Base-by-base conservation (phyloP, 2,329 filamentous ascomycete species). In the Neonectria coccinea region DNA sequence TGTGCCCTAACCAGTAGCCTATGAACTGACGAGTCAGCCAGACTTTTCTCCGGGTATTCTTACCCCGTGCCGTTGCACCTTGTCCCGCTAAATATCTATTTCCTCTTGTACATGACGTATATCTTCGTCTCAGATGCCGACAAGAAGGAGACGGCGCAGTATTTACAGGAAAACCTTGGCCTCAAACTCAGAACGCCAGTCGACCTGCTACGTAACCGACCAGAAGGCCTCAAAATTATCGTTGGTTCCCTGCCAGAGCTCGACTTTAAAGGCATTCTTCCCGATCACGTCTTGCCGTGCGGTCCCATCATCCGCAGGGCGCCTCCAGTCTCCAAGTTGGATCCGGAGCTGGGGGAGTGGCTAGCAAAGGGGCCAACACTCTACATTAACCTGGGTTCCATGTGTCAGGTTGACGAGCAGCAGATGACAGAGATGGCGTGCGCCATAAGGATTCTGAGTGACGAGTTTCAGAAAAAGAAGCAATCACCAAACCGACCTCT, bases 301-400 rank as follows among this genome's bases (percentile, higher is more conserved):
- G 84, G 84, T 0, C 85, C 84, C 0, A 84, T 86, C 11, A 67
- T 84, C 4, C 74, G 81, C 0, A 69, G 74, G 0, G 74, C 75
- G 2, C 58, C 68, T 0, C 61, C 79, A 0, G 75, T 84, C 0
- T 51, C 71, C 12, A 73, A 78, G 2, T 66, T 74, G 1, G 82
- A 85, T 33, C 75, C 79, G 0, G 76, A 79, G n/a, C 72, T 86
- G 9, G 70, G 73, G 1, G 47, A 48, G 1, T 86, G 84, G 85
- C 74, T 86, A 4, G 65, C 70, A 1, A 69, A 73, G 3, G 75
- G 75, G 0, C 81, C 82, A 2, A 85, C 83, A 0, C 71, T 87
- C 0, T 77, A 84, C n/a, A 76, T 86, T 36, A 85, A 83, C 63
- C 71, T 86, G 1, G 85, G 85, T 0, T 82, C 82, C 0, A 75